Percentiles rank a stretch among this genome's conserved stretches.
Conservation (phyloP, 352 stramenopile species). For the Lagenidium sp. region DNA sequence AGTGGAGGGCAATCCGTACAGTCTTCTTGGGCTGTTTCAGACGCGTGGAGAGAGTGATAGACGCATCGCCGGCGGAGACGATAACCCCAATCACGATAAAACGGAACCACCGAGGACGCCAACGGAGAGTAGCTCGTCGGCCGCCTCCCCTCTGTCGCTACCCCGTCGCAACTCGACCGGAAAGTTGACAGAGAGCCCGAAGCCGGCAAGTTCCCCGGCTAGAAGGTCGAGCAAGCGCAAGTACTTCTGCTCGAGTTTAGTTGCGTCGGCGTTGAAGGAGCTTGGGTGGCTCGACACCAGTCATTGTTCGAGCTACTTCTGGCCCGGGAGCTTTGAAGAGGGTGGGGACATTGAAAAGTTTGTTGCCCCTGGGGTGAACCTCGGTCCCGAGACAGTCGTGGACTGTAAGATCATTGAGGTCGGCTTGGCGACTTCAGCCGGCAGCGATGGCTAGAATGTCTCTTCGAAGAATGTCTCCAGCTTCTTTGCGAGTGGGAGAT, state of each 20-base stretch:
- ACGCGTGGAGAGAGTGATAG: slow-evolving; percentile 22
- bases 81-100: too few species aligned
- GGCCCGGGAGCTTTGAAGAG: slow-evolving; percentile 79
- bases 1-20: slow-evolving; percentile 81
- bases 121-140: not conserved
- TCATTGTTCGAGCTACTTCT: slow-evolving; percentile 69
- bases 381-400: slow-evolving; percentile 55
- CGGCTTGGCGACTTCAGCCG: slow-evolving; percentile 32
- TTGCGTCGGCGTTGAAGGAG: slow-evolving; percentile 68
- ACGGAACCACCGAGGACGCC: too few species aligned
- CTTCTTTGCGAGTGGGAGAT: slow-evolving; percentile 65
- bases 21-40: slow-evolving; percentile 66
- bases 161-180: too few species aligned
- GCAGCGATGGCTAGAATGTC: slow-evolving; percentile 27
- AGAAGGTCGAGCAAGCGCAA: slow-evolving; percentile 33
- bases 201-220: not conserved
- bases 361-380: slow-evolving; percentile 26
- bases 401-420: slow-evolving; percentile 83
- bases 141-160: too few species aligned
- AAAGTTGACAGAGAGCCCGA: not conserved
- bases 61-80: not conserved
- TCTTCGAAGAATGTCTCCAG: slow-evolving; percentile 71
- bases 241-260: slow-evolving; percentile 83
- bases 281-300: slow-evolving; percentile 66
- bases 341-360: slow-evolving; percentile 59